Evolutionary conservation across 2,329 filamentous ascomycete genomes (phyloP).

Genomic region (Aspergillus sp.): DNA sequence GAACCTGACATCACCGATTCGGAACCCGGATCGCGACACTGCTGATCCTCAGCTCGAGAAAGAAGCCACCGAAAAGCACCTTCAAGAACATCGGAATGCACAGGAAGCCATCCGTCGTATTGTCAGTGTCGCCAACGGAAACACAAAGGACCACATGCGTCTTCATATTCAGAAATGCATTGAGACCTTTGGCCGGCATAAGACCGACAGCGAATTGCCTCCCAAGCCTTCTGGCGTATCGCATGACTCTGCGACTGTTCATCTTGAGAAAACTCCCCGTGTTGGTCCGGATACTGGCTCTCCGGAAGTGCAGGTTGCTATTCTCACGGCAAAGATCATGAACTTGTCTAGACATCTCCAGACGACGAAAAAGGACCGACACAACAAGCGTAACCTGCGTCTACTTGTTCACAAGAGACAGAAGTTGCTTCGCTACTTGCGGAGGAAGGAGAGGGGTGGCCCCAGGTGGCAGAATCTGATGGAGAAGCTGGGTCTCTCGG

Average conservation of each 20-base stretch:
- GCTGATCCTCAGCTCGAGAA: slow-evolving; percentile 43
- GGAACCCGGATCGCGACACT: slow-evolving; percentile 30
- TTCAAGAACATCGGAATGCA: slow-evolving; percentile 65
- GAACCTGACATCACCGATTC: slow-evolving; percentile 55
- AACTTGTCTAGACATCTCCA: slow-evolving; percentile 73
- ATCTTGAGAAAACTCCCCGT: slow-evolving; percentile 59
- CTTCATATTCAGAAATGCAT: slow-evolving; percentile 84
- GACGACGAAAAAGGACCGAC: slow-evolving; percentile 78
- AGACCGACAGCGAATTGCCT: slow-evolving; percentile 72
- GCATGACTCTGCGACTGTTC: slow-evolving; percentile 42
- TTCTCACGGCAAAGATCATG: slow-evolving; percentile 91
- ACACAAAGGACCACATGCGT: slow-evolving; percentile 73
- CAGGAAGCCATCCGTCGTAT: slow-evolving; percentile 78
- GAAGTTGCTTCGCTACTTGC: slow-evolving; percentile 83
- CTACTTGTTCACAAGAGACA: slow-evolving; percentile 85
- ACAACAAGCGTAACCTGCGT: slow-evolving; percentile 88
- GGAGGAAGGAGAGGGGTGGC: slow-evolving; percentile 86
- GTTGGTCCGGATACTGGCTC: slow-evolving; percentile 92
- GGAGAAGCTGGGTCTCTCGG: slow-evolving; percentile 78
- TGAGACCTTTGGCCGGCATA: slow-evolving; percentile 85
- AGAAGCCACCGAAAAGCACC: slow-evolving; percentile 49
- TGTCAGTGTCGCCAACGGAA: slow-evolving; percentile 73
- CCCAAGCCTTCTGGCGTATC: slow-evolving; percentile 56
- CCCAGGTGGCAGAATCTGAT: slow-evolving; percentile 87
- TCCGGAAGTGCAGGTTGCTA: slow-evolving; percentile 95